Percentiles rank a stretch among this genome's conserved stretches.
Evolutionary conservation across 495 filamentous ascomycete species (phyloP).

Genomic region (Rhypophila decipiens): DNA sequence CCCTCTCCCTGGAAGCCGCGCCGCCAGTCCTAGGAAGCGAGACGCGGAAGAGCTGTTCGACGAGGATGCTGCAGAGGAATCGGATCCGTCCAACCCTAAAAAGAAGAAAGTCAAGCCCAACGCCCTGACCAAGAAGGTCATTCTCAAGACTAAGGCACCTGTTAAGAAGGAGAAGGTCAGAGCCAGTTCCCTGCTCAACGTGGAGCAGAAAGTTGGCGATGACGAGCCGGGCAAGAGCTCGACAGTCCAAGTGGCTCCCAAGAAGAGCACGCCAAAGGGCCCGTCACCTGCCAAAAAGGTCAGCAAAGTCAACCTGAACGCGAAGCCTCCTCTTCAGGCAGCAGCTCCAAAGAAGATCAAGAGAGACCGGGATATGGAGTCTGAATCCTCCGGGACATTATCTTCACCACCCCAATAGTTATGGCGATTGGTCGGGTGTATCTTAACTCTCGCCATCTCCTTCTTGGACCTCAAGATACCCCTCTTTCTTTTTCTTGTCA

Average conservation of each 20-base stretch:
- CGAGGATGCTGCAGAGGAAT: conserved; percentile 45
- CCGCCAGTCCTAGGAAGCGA: conserved; percentile 44
- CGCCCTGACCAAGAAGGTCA: conserved; percentile 37
- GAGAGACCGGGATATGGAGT: conserved; percentile 37
- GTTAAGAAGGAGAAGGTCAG: conserved; percentile 45
- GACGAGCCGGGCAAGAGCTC: conserved; percentile 31
- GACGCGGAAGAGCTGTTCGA: conserved; percentile 42
- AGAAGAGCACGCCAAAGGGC: conserved; percentile 34
- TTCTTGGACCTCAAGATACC: not conserved
- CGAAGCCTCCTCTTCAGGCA: conserved; percentile 33
- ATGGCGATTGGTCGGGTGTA: conserved; percentile 1
- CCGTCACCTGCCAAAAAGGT: conserved; percentile 42
- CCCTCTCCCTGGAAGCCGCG: conserved; percentile 45
- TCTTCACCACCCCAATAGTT: conserved; percentile 38
- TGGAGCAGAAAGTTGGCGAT: conserved; percentile 36
- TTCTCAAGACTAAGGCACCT: conserved; percentile 40
- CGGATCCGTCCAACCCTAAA: conserved; percentile 41
- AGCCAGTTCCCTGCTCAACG: conserved; percentile 28
- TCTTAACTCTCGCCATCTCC: not conserved
- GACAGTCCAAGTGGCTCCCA: conserved; percentile 37
- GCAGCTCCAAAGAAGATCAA: conserved; percentile 33
- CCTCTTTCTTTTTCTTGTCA: not conserved
- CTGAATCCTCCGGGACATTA: conserved; percentile 44
- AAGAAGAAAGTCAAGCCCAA: conserved; percentile 44
- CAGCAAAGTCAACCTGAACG: conserved; percentile 27